These are phyloP conservation scores for Termitomyces sp. DNA, from an alignment of 768 basidiomycete species.

Conservation along the genomic window DNA sequence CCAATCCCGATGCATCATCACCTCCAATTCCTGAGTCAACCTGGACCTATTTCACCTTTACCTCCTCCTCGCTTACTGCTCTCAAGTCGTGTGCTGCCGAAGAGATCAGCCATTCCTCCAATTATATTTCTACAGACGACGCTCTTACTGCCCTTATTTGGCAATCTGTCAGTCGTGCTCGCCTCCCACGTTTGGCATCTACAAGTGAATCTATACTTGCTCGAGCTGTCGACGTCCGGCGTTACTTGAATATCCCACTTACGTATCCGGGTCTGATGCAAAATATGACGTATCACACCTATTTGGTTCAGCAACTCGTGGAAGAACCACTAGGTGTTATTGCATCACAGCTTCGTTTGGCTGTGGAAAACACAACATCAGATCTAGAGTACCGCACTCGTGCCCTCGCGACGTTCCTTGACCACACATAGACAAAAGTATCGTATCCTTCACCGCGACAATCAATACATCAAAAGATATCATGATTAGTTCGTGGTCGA, in stretches of 20 bases:
- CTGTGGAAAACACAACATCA: constrained; percentile 16
- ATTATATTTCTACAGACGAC: constrained; percentile 25
- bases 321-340: constrained; percentile 17
- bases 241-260: constrained; percentile 17
- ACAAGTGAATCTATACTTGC: constrained; percentile 14
- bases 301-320: constrained; percentile 11
- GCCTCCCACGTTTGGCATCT: constrained; percentile 18
- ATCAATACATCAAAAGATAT: constrained; percentile 17
- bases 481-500: constrained; percentile 27
- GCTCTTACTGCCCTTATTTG: constrained; percentile 24
- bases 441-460: constrained; percentile 13
- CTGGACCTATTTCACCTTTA: constrained; percentile 3
- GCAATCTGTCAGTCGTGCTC: constrained; percentile 22
- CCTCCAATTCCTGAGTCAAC: neutral
- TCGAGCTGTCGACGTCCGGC: constrained; percentile 23
- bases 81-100: constrained; percentile 19
- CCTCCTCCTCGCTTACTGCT: neutral
- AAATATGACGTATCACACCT: constrained; percentile 21
- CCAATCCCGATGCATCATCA: neutral
- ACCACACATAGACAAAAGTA: constrained; percentile 13
- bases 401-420: constrained; percentile 19
- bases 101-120: constrained; percentile 6
- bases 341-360: constrained; percentile 20
- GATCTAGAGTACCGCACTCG: constrained; percentile 16
- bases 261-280: constrained; percentile 23